Evolutionary conservation across 208 protist species (phyloP).

Genomic region (Trypanosomatidae sp.): DNA sequence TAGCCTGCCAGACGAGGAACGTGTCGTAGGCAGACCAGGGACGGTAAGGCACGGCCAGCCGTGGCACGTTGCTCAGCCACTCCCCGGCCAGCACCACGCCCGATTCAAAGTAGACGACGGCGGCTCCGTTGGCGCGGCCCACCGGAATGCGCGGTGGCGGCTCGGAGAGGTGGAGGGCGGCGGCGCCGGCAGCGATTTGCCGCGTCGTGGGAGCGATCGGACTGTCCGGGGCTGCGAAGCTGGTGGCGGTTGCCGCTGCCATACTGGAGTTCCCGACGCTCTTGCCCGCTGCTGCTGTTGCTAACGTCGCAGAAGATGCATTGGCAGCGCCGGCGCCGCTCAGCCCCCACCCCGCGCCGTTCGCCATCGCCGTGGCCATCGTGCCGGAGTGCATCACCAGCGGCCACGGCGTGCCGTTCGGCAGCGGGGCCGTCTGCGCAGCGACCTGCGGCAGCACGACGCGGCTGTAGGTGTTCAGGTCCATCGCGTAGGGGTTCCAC

Average conservation of each 20-base stretch:
- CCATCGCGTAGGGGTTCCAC: constrained; percentile 24
- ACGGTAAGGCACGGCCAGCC: constrained; percentile 57
- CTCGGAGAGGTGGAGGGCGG: constrained; percentile 14
- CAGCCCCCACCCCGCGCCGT: background rate
- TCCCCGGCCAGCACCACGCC: constrained; percentile 52
- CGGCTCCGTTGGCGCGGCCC: constrained; percentile 35
- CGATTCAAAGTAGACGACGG: constrained; percentile 58
- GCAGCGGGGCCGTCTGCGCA: constrained; percentile 18
- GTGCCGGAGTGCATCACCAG: constrained; percentile 1
- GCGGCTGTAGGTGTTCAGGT: constrained; percentile 17
- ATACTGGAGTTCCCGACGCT: background rate
- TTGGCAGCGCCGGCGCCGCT: background rate
- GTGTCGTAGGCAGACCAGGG: constrained; percentile 50
- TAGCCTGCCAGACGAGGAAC: constrained; percentile 36
- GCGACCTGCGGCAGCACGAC: constrained; percentile 22
- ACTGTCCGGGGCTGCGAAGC: no score
- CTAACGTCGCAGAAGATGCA: background rate
- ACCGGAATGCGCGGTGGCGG: constrained; percentile 19
- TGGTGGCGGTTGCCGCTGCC: no score
- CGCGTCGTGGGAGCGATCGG: constrained; percentile 8
- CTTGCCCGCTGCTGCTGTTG: background rate
- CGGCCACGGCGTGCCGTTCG: constrained; percentile 21
- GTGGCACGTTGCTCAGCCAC: constrained; percentile 62
- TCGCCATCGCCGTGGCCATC: background rate
- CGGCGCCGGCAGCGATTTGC: constrained; percentile 13